phyloP scores from a whole-genome alignment of 2,329 filamentous ascomycete species.

The Clonostachys chloroleuca region DNA sequence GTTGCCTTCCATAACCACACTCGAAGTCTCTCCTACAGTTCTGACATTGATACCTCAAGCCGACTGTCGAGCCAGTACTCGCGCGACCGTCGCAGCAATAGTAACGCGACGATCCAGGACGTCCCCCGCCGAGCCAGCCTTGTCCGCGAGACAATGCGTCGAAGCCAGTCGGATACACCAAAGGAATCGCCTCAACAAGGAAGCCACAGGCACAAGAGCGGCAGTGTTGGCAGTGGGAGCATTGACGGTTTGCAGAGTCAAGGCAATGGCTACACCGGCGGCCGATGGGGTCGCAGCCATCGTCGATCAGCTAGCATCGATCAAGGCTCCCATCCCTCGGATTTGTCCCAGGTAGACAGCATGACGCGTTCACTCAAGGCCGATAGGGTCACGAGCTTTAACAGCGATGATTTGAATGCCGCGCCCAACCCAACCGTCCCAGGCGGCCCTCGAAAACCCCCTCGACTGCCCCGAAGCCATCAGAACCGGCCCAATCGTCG shows the following conservation, averaged over 20 bases:
- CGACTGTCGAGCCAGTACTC: conserved; percentile 46
- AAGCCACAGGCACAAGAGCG: conserved; percentile 50
- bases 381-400: conserved; percentile 43
- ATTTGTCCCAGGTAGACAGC: conserved; percentile 4
- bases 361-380: conserved; percentile 34
- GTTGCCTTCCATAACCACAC: conserved; percentile 21
- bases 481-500: conserved; percentile 17
- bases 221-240: conserved; percentile 56
- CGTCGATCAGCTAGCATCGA: conserved; percentile 73
- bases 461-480: conserved; percentile 31
- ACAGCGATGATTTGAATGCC: conserved; percentile 65
- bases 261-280: not conserved
- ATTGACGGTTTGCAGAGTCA: conserved; percentile 1
- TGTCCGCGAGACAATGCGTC: conserved; percentile 42
- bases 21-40: conserved; percentile 51
- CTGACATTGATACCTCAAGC: conserved; percentile 53
- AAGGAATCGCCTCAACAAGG: conserved; percentile 26
- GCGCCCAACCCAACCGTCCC: conserved; percentile 84
- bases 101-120: conserved; percentile 65
- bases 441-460: conserved; percentile 62
- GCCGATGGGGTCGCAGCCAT: conserved; percentile 26
- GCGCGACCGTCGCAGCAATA: conserved; percentile 70
- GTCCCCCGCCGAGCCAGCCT: conserved; percentile 59
- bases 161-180: conserved; percentile 15
- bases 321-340: conserved; percentile 41